Evolutionary conservation across 2,329 filamentous ascomycete species (phyloP).

Genomic region (Grosmannia penicillata): DNA sequence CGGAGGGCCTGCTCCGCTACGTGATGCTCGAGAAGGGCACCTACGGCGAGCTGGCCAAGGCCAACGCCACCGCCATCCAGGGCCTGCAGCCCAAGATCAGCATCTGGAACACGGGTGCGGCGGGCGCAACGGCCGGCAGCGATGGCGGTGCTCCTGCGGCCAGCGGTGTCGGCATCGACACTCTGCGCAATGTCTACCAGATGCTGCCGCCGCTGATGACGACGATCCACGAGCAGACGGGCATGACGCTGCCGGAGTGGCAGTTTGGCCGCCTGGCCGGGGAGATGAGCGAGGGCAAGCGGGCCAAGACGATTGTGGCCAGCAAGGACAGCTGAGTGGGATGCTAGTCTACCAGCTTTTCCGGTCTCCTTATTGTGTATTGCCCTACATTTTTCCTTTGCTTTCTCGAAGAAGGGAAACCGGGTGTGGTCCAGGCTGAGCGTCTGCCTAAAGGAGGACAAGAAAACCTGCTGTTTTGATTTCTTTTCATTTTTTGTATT

Average conservation of each 20-base stretch:
- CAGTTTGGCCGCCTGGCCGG: slow-evolving; percentile 36
- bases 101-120: slow-evolving; percentile 67
- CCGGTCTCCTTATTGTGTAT: too few species aligned
- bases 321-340: slow-evolving; percentile 11
- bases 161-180: slow-evolving; percentile 35
- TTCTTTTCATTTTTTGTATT: too few species aligned
- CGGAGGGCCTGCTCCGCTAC: slow-evolving; percentile 65
- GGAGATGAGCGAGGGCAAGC: slow-evolving; percentile 17
- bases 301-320: slow-evolving; percentile 13
- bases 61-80: slow-evolving; percentile 60
- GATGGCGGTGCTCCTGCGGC: slow-evolving; percentile 21
- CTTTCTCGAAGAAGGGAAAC: too few species aligned
- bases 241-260: slow-evolving; percentile 68
- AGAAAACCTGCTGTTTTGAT: too few species aligned
- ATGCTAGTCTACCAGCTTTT: too few species aligned
- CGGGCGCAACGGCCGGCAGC: slow-evolving; percentile 18
- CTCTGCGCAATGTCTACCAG: slow-evolving; percentile 73
- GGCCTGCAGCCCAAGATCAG: slow-evolving; percentile 81
- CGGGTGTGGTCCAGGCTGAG: too few species aligned
- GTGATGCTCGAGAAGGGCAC: slow-evolving; percentile 78
- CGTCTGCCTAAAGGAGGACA: too few species aligned
- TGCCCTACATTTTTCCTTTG: too few species aligned
- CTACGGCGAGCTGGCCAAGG: slow-evolving; percentile 62
- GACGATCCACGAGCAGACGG: slow-evolving; percentile 81
- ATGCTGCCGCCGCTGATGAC: slow-evolving; percentile 67